Base-by-base conservation (phyloP, 2,329 filamentous ascomycete species). In the Exutisphaerella laricina region DNA sequence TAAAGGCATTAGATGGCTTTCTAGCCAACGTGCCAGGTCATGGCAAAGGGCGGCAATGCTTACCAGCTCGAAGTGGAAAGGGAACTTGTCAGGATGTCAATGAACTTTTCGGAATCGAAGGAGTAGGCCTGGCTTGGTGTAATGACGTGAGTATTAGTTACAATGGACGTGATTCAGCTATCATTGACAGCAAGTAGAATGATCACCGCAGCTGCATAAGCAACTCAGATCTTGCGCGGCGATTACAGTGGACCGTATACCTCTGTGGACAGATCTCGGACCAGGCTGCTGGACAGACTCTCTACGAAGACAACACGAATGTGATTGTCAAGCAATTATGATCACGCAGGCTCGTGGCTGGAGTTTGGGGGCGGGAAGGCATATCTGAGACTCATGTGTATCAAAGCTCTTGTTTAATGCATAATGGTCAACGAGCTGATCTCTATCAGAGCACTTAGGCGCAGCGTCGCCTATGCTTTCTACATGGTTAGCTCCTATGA, bases 191-290 rank as follows among this genome's bases (percentile, higher is more conserved):
- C 23, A 26, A 26, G 12, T 26, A 35, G 33, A 35, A 35, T n/a
- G 33, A 35, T 13, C 33, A 35, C n/a, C 9, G 33, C 3, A n/a
- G 14, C 4, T 35, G 33, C 23, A 5, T 35, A 3, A 35, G 33
- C 33, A n/a, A 35, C 33, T 21, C 33, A 7, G 20, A 35, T 20
- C 13, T 35, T 17, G 33, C 33, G 20, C n/a, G 33, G 20, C 33
- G 33, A 35, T n/a, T 35, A 20, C 33, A 35, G 20, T 35, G 33
- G 33, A 35, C 33, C 8, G 23, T 35, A 20, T 35, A 20, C 20
- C 18, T 5, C 17, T 35, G 33, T 20, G 18, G 33, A 20, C 33
- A 23, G 20, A 35, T 35, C 16, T 21, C 16, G 6, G 33, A 35
- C 16, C 33, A 35, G 20, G 18, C 20, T 13, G 33, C 33, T 5